These are phyloP conservation scores for Kernera saxatilis DNA, from an alignment of 345 rosid species.

Conservation along the genomic window DNA sequence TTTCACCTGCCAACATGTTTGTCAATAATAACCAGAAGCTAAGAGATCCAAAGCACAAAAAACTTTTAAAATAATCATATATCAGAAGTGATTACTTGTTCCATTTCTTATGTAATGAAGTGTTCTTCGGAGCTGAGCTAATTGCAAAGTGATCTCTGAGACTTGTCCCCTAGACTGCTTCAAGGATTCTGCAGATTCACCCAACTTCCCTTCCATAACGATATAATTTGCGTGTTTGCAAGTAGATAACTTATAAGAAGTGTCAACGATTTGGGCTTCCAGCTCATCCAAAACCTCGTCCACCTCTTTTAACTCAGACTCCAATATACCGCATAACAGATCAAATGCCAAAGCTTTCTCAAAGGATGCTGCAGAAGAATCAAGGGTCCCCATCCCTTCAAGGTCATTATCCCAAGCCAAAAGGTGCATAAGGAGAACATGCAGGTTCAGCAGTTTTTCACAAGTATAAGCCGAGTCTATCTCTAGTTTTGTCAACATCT, in stretches of 20 bases:
- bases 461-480: constrained; percentile 47
- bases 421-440: constrained; percentile 68
- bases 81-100: constrained; percentile 34
- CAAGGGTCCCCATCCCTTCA: constrained; percentile 38
- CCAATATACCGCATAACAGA: constrained; percentile 65
- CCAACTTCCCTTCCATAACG: constrained; percentile 52
- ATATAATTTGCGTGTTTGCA: constrained; percentile 38
- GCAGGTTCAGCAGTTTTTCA: constrained; percentile 65
- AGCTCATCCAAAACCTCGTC: constrained; percentile 57
- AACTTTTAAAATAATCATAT: background rate
- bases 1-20: constrained; percentile 45
- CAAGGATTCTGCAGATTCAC: constrained; percentile 52
- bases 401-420: constrained; percentile 61
- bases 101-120: constrained; percentile 51
- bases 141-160: constrained; percentile 60
- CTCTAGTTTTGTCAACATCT: constrained; percentile 42
- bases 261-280: constrained; percentile 59
- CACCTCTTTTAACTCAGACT: constrained; percentile 73
- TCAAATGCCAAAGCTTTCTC: constrained; percentile 73
- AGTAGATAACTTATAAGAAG: constrained; percentile 53
- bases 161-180: constrained; percentile 55
- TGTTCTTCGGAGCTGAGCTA: constrained; percentile 53
- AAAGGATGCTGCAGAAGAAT: constrained; percentile 38
- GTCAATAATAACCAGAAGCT: constrained; percentile 10
- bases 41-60: background rate